These are phyloP conservation scores for Cytospora leucostoma DNA, from an alignment of 2,329 filamentous ascomycete genomes.

Conservation along the genomic window DNA sequence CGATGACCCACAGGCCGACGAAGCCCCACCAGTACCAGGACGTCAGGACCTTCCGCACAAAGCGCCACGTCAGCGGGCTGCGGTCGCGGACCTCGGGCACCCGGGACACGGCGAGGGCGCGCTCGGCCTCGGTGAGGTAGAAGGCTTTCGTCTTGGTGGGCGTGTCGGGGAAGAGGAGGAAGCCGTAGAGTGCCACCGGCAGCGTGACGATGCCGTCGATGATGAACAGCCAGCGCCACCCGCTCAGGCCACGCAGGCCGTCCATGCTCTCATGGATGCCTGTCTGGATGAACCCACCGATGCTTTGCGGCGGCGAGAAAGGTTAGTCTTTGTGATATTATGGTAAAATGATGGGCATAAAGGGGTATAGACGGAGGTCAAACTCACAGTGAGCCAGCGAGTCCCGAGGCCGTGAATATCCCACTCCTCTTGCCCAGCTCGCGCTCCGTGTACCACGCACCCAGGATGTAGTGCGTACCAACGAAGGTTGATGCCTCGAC, in stretches of 20 bases:
- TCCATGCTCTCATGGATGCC: slow-evolving; percentile 50
- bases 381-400: slow-evolving; percentile 58
- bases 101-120: slow-evolving; percentile 41
- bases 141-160: slow-evolving; percentile 51
- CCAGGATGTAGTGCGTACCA: slow-evolving; percentile 60
- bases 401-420: slow-evolving; percentile 61
- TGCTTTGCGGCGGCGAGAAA: neutral
- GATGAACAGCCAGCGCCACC: slow-evolving; percentile 58
- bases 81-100: slow-evolving; percentile 42
- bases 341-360: neutral
- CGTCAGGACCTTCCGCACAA: slow-evolving; percentile 56
- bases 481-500: slow-evolving; percentile 60
- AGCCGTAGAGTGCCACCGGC: slow-evolving; percentile 57
- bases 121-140: slow-evolving; percentile 46
- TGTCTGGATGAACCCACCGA: slow-evolving; percentile 63
- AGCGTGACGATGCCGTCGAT: slow-evolving; percentile 59
- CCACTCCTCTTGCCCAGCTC: slow-evolving; percentile 63
- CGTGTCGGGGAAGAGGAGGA: slow-evolving; percentile 56
- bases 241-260: slow-evolving; percentile 50
- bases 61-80: slow-evolving; percentile 49
- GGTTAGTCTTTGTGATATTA: neutral
- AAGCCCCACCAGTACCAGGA: slow-evolving; percentile 70
- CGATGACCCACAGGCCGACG: slow-evolving; percentile 67
- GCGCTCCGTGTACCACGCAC: slow-evolving; percentile 61
- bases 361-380: neutral